A percentile compares a stretch with the other conserved stretches of the same genome.
Conservation (phyloP, 495 filamentous ascomycete genomes). For the Penicillium diatomitis region DNA sequence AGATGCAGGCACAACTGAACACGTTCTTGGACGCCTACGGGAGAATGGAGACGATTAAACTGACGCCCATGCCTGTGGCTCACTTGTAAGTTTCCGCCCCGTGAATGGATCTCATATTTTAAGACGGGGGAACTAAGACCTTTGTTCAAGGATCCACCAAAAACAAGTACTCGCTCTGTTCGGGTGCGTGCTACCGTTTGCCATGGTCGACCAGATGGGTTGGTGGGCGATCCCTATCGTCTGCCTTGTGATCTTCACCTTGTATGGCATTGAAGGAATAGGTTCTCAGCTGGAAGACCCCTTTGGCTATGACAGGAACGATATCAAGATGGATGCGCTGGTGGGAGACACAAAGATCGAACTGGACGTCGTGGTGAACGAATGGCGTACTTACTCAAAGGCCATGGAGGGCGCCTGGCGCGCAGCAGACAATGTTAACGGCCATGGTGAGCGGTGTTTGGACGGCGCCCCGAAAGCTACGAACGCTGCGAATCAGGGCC, state of each 20-base stretch:
- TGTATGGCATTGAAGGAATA: conserved; percentile 69
- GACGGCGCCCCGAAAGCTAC: conserved; percentile 3
- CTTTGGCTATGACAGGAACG: conserved; percentile 65
- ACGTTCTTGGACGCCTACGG: conserved; percentile 56
- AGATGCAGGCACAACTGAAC: conserved; percentile 56
- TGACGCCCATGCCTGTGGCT: conserved; percentile 67
- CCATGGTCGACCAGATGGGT: conserved; percentile 59
- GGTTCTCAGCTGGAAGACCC: conserved; percentile 68
- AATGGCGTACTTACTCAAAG: conserved; percentile 44
- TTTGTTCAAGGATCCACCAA: conserved; percentile 61
- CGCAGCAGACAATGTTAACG: background rate
- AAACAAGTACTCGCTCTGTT: conserved; percentile 68
- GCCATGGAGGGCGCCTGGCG: conserved; percentile 10
- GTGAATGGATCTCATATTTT: background rate
- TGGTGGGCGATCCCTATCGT: conserved; percentile 68
- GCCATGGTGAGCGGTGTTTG: conserved; percentile 9
- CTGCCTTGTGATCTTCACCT: conserved; percentile 58
- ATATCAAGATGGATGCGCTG: conserved; percentile 73
- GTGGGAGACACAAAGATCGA: conserved; percentile 58
- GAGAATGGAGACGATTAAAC: conserved; percentile 63
- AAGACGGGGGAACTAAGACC: too few relatives aligned
- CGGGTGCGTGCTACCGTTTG: conserved; percentile 64
- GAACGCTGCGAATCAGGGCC: background rate
- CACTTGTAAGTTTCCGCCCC: conserved; percentile 43
- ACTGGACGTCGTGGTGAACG: conserved; percentile 51